Evolutionary conservation across 1,284 basidiomycete species (phyloP), one percentile per base, ranked within the genome.

Genomic region (Pseudozyma pruni): DNA sequence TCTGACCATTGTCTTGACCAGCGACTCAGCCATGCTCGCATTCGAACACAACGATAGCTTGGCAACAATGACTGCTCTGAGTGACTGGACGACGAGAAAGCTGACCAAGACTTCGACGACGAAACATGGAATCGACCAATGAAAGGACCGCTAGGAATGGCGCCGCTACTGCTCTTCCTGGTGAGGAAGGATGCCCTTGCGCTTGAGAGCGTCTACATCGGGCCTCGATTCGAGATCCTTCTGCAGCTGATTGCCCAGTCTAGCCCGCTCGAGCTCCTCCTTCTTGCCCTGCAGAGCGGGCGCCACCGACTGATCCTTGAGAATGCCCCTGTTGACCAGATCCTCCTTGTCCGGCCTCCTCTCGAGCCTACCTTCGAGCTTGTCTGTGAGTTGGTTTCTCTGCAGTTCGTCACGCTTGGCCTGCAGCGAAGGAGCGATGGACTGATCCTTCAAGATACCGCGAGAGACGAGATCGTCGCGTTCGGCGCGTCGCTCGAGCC

Each of bases 371-470:
- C 57, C 54, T 22, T 71, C 74, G 13, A 75, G 59, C 42, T 54
- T 59, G 45, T 73, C 71, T 16, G 57, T 69, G 20, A 75, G 47
- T 48, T 73, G 66, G 47, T 37, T 22, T 55, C 64, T 73, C 33
- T 60, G 39, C 37, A 91, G 83, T 55, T 87, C 87, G 56, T 88
- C 87, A 76, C 86, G 86, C 55, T 88, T 88, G 29, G 89, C 90
- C 72, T 89, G 86, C 40, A 90, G 81, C n/a, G 86, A 84, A 8
- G 89, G 89, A n/a, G 90, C 89, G 29, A 90, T 85, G n/a, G 85
- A 86, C 77, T 89, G 88, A 62, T 90, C 90, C 41, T 76, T 78
- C 29, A 78, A 58, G 40, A 78, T 76, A 11, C 76, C 76, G 4
- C 60, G 39, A 9, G 46, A 41, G 34, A 77, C 56, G 2, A 78